Base-by-base conservation (phyloP, 768 basidiomycete species). In the Psilocybe subaeruginosa region DNA sequence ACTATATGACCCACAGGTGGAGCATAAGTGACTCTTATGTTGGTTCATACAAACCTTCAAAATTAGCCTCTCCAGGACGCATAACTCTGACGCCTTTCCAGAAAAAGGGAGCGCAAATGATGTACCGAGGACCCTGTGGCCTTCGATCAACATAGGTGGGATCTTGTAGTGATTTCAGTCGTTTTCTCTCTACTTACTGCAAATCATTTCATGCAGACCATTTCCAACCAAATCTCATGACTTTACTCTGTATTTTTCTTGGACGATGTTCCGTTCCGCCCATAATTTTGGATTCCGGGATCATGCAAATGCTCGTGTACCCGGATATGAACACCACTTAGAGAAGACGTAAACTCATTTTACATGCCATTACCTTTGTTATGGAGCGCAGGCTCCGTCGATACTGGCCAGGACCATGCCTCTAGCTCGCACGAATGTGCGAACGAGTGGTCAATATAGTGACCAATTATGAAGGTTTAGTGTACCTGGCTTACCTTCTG, bases 391-490 rank as follows among this genome's bases (percentile, higher is more conserved):
- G n/a, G 31, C 33, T 53, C 51, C 33, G n/a, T 37, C 30, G 29
- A 37, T 19, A 35, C 8, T 31, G 31, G 19, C 51, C 56, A 35
- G 17, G 33, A 48, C 9, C 30, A 19, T 57, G 27, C 29, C 17
- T 35, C 29, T 16, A 23, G 14, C 29, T 57, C 56, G 46, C 56
- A 57, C 56, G 56, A 33, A 57, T 57, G 56, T 57, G 56, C 46
- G 56, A 57, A 57, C 9, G 14, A 35, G n/a, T 8, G n/a, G 17
- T 19, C 12, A 17, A 35, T 53, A n/a, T 53, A n/a, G 8, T 17
- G 17, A 14, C 30, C 31, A 17, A 37, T 16, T 5, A 43, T 33
- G 9, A 31, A 17, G 11, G n/a, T 33, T 33, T 33, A 31, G 30
- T 35, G n/a, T 8, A 31, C 33, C 33, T 53, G 51, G 51, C 6